Evolutionary conservation across 2,329 filamentous ascomycete genomes (phyloP), one percentile per base, ranked within the genome.

Genomic region (Calonectria fujianensis): DNA sequence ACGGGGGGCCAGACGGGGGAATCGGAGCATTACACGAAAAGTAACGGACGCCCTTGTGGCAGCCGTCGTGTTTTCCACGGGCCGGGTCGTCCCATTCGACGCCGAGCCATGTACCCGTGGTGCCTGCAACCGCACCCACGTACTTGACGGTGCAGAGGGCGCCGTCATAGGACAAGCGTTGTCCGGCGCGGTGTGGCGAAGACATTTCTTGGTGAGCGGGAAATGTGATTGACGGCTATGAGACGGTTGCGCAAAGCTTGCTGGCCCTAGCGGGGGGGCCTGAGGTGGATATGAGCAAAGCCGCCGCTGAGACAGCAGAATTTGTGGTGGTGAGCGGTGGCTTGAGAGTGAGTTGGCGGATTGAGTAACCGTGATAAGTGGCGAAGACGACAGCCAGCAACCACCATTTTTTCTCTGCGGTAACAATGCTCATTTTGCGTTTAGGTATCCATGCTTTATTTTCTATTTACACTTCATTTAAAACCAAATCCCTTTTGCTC

Each of bases 1-100:
- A 45, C 45, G 65, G 32, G 9, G 31, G 31, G 31, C 4, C 16
- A 54, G n/a, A 9, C 1, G 20, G 29, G 24, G 50, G 35, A 37
- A 50, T 61, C 63, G 37, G 69, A 54, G 57, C 69, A 87, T 82
- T 90, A 96, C 96, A 98, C 79, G 89, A 87, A 82, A 98, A 98
- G 83, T 98, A 98, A 75, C 91, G 92, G 75, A 90, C 88, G 74
- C 94, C 95, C 77, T 94, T 92, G 85, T 97, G 93, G 75, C 93
- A 92, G 74, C 97, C 97, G 81, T 96, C 91, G 85, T 99, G 96
- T 87, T 98, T 98, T 75, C 97, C 97, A 81, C 96, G 91, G 48
- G 89, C 90, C 72, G 93, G 88, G 84, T 98, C 95, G 85, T 98
- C 96, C 97, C 97, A 99, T 89, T 99, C 97, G 63, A 98, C 95